phyloP scores from a whole-genome alignment of 2,329 filamentous ascomycete genomes.

The Xylaria sp. region DNA sequence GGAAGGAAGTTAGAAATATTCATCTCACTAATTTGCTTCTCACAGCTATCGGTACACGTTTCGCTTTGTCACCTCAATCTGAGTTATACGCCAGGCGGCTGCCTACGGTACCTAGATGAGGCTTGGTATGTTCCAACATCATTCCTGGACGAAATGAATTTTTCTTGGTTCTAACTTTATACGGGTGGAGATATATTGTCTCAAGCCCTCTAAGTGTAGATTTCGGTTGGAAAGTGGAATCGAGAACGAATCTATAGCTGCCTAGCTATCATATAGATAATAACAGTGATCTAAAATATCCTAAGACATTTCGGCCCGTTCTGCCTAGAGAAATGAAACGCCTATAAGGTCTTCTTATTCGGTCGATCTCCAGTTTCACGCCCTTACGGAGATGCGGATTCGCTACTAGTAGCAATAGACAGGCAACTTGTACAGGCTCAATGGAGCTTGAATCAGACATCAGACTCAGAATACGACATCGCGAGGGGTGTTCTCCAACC shows the following conservation, averaged over 20 bases:
- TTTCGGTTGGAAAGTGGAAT: too few species aligned
- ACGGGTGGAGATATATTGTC: too few species aligned
- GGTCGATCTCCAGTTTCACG: neutral
- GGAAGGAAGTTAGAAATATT: neutral
- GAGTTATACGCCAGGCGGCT: too few species aligned
- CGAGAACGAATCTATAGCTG: too few species aligned
- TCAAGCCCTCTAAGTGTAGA: too few species aligned
- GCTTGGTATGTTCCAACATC: too few species aligned
- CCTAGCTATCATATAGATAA: too few species aligned
- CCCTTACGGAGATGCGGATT: neutral
- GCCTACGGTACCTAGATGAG: too few species aligned
- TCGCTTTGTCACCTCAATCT: neutral
- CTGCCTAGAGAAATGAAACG: neutral
- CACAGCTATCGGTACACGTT: too few species aligned
- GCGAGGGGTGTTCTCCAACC: conserved; percentile 20
- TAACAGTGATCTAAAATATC: neutral
- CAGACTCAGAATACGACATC: conserved; percentile 8
- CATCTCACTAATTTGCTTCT: neutral
- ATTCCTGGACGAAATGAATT: too few species aligned
- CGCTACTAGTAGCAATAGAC: neutral
- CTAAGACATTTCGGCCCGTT: neutral
- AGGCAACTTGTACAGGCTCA: conserved; percentile 14
- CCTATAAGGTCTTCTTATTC: neutral
- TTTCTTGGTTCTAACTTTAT: too few species aligned
- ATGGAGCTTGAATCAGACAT: conserved; percentile 25